phyloP scores from a whole-genome alignment of 106 monocot genomes.

The Platanthera guangdongensis region DNA sequence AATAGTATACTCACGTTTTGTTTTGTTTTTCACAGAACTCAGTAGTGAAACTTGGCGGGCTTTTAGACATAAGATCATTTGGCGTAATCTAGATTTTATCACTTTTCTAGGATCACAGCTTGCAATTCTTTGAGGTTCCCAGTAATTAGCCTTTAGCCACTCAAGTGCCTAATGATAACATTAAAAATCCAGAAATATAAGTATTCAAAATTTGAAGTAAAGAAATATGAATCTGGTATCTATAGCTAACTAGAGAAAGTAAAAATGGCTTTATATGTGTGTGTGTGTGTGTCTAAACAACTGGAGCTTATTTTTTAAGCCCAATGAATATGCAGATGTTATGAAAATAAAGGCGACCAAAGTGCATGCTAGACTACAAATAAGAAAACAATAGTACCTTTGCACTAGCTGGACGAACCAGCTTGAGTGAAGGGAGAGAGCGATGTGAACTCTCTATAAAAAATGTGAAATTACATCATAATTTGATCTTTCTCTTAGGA shows the following conservation, averaged over 20 bases:
- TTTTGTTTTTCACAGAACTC: slow-evolving; percentile 19
- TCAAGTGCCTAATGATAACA: slow-evolving; percentile 63
- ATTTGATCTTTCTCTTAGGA: background rate
- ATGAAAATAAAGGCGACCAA: background rate
- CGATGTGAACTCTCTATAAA: slow-evolving; percentile 80
- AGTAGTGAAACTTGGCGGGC: slow-evolving; percentile 17
- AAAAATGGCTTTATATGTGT: background rate
- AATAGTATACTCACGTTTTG: slow-evolving; percentile 38
- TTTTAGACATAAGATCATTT: slow-evolving; percentile 6
- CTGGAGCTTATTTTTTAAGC: background rate
- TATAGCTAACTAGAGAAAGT: no score
- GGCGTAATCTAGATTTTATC: slow-evolving; percentile 16
- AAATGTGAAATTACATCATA: slow-evolving; percentile 1
- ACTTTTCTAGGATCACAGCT: slow-evolving; percentile 16
- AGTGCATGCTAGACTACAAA: background rate
- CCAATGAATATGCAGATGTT: background rate
- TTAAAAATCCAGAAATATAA: background rate
- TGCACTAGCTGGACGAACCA: slow-evolving; percentile 55
- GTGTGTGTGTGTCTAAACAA: no score
- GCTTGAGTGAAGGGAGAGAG: slow-evolving; percentile 62
- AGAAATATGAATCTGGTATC: background rate
- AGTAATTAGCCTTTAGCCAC: slow-evolving; percentile 57
- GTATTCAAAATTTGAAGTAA: background rate
- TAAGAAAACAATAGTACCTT: slow-evolving; percentile 34
- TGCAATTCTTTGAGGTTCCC: slow-evolving; percentile 23